These are phyloP conservation scores for Magnolia changhungtana DNA, from an alignment of 164 flowering plant species.

Conservation along the genomic window DNA sequence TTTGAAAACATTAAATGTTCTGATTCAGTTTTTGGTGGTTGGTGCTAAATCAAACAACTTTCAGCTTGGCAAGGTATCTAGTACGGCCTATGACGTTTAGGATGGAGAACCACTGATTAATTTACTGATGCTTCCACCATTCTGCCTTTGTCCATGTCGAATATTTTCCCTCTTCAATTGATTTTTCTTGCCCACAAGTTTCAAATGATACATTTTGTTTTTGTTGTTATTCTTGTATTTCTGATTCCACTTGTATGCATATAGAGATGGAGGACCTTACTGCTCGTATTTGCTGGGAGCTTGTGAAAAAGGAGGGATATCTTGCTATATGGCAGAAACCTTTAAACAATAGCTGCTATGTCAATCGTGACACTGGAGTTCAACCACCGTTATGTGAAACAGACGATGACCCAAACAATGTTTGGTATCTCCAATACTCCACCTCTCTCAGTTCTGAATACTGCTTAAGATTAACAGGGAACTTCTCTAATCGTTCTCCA, in stretches of 20 bases:
- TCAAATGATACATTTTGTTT: not conserved
- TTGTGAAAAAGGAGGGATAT: conserved; percentile 78
- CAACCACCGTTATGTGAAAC: conserved; percentile 70
- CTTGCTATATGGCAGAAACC: conserved; percentile 87
- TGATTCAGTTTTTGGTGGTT: not conserved
- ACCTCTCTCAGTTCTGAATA: not conserved
- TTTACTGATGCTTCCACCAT: not conserved
- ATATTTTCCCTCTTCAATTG: not conserved
- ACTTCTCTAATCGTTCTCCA: not conserved
- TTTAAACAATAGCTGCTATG: conserved; percentile 64
- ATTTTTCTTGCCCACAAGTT: not conserved
- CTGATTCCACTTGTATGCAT: not conserved
- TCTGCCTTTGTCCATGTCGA: not conserved
- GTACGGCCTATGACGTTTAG: not conserved
- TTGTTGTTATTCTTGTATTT: not conserved
- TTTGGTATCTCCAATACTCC: conserved; percentile 49
- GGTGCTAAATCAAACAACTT: not conserved
- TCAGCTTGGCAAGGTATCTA: not conserved
- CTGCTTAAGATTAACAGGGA: not conserved
- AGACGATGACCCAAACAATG: conserved; percentile 73
- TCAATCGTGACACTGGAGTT: conserved; percentile 48
- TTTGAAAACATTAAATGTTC: not conserved
- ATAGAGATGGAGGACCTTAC: conserved; percentile 84
- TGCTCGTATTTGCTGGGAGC: conserved; percentile 72
- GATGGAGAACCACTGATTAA: not conserved